These are phyloP conservation scores for Cardiospermum halicacabum DNA, from an alignment of 345 rosid species.

Conservation along the genomic window DNA sequence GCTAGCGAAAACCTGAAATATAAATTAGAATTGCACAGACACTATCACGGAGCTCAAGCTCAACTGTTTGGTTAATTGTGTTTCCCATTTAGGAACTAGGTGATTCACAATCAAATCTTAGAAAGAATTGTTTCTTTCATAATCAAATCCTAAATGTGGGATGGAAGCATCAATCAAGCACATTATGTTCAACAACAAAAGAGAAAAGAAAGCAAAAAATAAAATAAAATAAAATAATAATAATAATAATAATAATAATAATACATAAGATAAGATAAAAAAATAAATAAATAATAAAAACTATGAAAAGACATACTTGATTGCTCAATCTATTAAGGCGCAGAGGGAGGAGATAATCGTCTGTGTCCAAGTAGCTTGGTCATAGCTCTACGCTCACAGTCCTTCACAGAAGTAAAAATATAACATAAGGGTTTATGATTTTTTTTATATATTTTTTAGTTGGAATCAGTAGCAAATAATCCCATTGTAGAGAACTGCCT, in stretches of 20 bases:
- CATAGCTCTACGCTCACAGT: conserved; percentile 76
- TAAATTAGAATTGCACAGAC: neutral
- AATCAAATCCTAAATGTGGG: neutral
- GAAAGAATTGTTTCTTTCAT: neutral
- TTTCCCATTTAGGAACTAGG: neutral
- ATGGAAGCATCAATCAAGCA: neutral
- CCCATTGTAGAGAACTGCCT: neutral
- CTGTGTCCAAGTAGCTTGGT: conserved; percentile 67
- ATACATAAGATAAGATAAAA: no score
- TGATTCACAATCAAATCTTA: neutral
- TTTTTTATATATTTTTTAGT: neutral
- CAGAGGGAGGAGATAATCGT: conserved; percentile 31
- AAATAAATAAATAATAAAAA: no score
- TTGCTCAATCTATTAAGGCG: conserved; percentile 35
- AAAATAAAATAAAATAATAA: no score
- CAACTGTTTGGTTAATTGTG: neutral
- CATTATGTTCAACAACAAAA: neutral
- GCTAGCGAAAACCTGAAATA: no score
- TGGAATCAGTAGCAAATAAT: neutral
- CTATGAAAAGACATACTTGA: neutral
- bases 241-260: no score
- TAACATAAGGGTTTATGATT: neutral
- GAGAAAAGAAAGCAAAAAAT: neutral
- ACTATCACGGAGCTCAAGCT: neutral
- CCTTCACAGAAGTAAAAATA: conserved; percentile 40